Conservation (phyloP, 192 early-diverging fungal genomes). For the Gryganskiella cystojenkinii region DNA sequence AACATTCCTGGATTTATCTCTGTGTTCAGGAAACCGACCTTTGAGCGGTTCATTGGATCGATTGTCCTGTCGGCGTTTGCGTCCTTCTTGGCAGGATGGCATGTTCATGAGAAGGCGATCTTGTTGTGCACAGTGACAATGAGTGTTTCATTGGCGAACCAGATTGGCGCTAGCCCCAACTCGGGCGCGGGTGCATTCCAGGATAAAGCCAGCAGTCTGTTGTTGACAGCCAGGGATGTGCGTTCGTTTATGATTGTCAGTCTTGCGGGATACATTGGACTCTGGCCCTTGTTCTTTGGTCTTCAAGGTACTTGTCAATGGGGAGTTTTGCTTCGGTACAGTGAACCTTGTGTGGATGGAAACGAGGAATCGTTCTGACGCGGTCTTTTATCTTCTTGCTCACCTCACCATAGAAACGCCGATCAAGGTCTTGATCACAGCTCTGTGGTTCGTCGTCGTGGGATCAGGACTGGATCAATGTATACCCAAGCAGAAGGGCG, state of each 20-base stretch:
- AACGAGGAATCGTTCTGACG: neutral
- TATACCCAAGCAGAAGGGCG: conserved; percentile 40
- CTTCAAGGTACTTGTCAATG: conserved; percentile 75
- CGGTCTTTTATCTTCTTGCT: neutral
- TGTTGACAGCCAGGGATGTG: conserved; percentile 55
- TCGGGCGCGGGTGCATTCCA: conserved; percentile 13
- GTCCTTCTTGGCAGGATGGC: conserved; percentile 97
- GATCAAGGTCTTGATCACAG: conserved; percentile 57
- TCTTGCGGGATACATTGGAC: conserved; percentile 67
- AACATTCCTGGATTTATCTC: conserved; percentile 66
- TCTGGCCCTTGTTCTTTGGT: conserved; percentile 79
- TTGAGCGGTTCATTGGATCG: conserved; percentile 75
- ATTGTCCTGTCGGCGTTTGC: conserved; percentile 85
- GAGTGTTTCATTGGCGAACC: conserved; percentile 56
- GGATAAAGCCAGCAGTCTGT: conserved; percentile 8
- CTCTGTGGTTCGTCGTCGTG: conserved; percentile 55
- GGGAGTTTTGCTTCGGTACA: too few relatives aligned
- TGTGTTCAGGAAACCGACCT: conserved; percentile 48
- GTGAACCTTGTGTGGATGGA: neutral
- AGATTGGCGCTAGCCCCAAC: conserved; percentile 36
- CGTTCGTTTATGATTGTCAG: conserved; percentile 72
- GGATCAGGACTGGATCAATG: conserved; percentile 47
- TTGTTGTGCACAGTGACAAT: conserved; percentile 69
- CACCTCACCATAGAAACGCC: conserved; percentile 51
- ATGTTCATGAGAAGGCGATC: conserved; percentile 98